These are phyloP conservation scores for Puccinellia tenuiflora DNA, from an alignment of 176 grass and related monocot species.

Conservation along the genomic window DNA sequence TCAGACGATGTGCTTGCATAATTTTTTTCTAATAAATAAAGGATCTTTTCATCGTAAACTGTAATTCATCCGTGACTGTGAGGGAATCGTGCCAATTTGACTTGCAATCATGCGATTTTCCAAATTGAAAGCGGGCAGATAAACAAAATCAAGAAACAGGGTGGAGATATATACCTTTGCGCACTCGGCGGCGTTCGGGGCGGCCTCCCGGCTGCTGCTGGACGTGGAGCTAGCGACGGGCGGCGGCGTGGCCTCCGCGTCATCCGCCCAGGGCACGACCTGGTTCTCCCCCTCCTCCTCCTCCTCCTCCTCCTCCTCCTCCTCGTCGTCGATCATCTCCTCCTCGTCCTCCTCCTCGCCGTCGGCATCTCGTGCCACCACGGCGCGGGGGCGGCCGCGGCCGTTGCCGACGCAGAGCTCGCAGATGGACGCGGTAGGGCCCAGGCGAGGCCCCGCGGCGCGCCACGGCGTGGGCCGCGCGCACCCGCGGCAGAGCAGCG, in stretches of 20 bases:
- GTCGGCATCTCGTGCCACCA: background rate
- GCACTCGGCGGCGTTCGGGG: conserved; percentile 21
- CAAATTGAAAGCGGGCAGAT: background rate
- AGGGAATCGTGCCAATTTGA: background rate
- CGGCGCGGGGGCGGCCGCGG: background rate
- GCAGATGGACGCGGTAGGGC: conserved; percentile 60
- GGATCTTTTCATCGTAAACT: background rate
- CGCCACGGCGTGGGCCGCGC: conserved; percentile 58
- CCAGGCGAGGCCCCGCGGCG: conserved; percentile 53
- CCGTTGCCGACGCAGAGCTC: conserved; percentile 35
- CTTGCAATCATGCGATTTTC: background rate
- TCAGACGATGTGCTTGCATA: background rate
- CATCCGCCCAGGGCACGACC: conserved; percentile 62
- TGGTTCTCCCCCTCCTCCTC: conserved; percentile 61
- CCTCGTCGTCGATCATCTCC: conserved; percentile 11
- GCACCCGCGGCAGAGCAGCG: conserved; percentile 68
- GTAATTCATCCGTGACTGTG: background rate
- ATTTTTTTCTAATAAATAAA: background rate
- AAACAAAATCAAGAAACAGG: conserved; percentile 3
- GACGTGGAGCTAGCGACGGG: conserved; percentile 49
- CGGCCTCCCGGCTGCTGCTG: conserved; percentile 30
- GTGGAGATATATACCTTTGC: conserved; percentile 4
- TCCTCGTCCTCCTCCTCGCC: background rate
- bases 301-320: background rate
- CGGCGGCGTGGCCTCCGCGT: conserved; percentile 37